These are phyloP conservation scores for Sordaria brevicollis DNA, from an alignment of 495 filamentous ascomycete genomes.

Conservation along the genomic window DNA sequence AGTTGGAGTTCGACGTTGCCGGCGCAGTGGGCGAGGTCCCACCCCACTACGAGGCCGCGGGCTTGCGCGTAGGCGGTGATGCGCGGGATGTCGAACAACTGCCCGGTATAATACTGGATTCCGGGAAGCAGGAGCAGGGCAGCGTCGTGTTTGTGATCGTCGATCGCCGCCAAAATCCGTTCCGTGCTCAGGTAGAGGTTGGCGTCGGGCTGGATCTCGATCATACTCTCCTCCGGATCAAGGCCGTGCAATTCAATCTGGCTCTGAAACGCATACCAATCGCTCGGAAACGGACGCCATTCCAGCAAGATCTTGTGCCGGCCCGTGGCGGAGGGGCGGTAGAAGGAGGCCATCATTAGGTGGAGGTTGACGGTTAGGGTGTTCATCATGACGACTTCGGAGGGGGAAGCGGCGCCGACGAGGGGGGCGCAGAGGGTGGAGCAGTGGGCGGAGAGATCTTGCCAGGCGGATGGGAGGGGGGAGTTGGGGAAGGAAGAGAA, in stretches of 20 bases:
- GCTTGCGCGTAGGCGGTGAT: constrained; percentile 73
- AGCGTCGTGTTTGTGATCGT: constrained; percentile 62
- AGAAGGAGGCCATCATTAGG: constrained; percentile 81
- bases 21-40: constrained; percentile 89
- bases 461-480: constrained; percentile 55
- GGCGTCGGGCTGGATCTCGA: constrained; percentile 55
- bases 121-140: constrained; percentile 77
- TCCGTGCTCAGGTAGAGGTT: constrained; percentile 50
- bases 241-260: constrained; percentile 69
- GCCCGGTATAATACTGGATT: constrained; percentile 89
- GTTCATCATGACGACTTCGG: constrained; percentile 83
- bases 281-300: constrained; percentile 82
- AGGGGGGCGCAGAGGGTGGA: constrained; percentile 62
- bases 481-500: constrained; percentile 65
- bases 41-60: constrained; percentile 68
- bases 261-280: constrained; percentile 83
- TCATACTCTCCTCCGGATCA: constrained; percentile 53
- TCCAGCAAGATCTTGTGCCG: constrained; percentile 84
- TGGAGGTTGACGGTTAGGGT: constrained; percentile 86
- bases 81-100: constrained; percentile 68
- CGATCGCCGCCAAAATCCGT: constrained; percentile 66
- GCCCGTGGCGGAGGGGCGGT: constrained; percentile 53
- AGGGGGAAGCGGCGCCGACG: constrained; percentile 57
- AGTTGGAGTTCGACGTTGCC: constrained; percentile 76
- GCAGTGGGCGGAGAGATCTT: constrained; percentile 65